Evolutionary conservation across 495 filamentous ascomycete species (phyloP).

Genomic region (Neurospora hispaniola): DNA sequence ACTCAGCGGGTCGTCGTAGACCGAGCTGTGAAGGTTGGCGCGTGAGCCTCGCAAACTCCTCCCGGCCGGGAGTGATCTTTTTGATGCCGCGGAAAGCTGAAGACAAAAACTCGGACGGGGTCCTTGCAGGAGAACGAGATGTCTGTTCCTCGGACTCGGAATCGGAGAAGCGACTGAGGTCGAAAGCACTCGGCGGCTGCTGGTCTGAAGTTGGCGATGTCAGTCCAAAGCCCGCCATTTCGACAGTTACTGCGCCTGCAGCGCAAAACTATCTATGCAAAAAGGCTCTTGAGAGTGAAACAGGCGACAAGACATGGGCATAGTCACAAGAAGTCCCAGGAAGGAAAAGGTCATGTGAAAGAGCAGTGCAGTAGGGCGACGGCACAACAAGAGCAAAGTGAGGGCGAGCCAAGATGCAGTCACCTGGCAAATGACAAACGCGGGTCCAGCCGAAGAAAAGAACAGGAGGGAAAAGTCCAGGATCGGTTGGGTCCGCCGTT

Average conservation of each 20-base stretch:
- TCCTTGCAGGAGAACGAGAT: conserved; percentile 20
- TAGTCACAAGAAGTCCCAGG: background rate
- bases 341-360: background rate
- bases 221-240: conserved; percentile 24
- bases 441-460: background rate
- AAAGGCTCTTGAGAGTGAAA: background rate
- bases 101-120: conserved; percentile 32
- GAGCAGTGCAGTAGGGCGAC: background rate
- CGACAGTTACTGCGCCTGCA: conserved; percentile 7
- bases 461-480: conserved; percentile 4
- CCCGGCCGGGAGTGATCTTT: conserved; percentile 34
- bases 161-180: conserved; percentile 24
- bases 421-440: conserved; percentile 1
- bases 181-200: conserved; percentile 11
- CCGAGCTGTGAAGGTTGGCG: conserved; percentile 22
- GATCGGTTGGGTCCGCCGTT: conserved; percentile 11
- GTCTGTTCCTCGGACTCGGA: conserved; percentile 29
- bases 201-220: conserved; percentile 20
- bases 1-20: conserved; percentile 20
- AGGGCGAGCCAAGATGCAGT: conserved; percentile 1
- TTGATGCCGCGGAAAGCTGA: conserved; percentile 41
- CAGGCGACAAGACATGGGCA: background rate
- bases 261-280: background rate
- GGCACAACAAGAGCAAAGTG: background rate
- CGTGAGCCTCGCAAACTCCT: conserved; percentile 25